Base-by-base conservation (phyloP, 2,329 filamentous ascomycete species). In the Zasmidium citrigriseum region DNA sequence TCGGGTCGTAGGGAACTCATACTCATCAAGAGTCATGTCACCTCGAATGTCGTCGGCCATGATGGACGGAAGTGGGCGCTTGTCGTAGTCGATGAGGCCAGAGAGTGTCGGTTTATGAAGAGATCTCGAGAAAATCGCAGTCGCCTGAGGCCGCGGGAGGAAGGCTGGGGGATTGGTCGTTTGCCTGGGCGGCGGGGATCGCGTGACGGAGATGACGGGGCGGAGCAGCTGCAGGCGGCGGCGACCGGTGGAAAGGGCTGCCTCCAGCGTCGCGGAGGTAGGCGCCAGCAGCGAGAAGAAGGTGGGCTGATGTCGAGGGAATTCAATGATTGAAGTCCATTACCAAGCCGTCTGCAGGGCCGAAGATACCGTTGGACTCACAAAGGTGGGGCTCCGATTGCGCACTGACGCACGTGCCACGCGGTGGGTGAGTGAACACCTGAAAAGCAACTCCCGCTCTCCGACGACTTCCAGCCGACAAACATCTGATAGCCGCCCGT, bases 1-100 rank as follows among this genome's bases (percentile, higher is more conserved):
- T 21, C 86, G 80, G 65, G 83, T 77, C 21, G 79, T 77, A 10
- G 87, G 87, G 67, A 90, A 89, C 58, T 75, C 75, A 76, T 89
- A 89, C 66, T 75, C 73, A 60, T 76, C 72, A 63, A 80, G 72
- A 22, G 67, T 68, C 68, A 74, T 69, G 56, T 69, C 64, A 55
- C 61, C 61, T 53, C 56, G 44, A 22, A 66, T 54, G 48, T 64
- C 63, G 59, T 68, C 64, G 47, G 64, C 65, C 63, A 69, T 68
- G 59, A 46, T 54, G 51, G 54, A 11, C 27, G 24, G 38, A 24
- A 50, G 54, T 18, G 45, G 59, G 21, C 24, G 58, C 38, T 55
- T 57, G 46, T 63, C 57, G 58, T 48, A 59, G 52, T 57, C n/a
- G 46, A 66, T 16, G 49, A 67, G 63, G 45, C 52, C 54, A 25